Base-by-base conservation (phyloP, 2,329 filamentous ascomycete genomes). In the Seiridium cupressi region DNA sequence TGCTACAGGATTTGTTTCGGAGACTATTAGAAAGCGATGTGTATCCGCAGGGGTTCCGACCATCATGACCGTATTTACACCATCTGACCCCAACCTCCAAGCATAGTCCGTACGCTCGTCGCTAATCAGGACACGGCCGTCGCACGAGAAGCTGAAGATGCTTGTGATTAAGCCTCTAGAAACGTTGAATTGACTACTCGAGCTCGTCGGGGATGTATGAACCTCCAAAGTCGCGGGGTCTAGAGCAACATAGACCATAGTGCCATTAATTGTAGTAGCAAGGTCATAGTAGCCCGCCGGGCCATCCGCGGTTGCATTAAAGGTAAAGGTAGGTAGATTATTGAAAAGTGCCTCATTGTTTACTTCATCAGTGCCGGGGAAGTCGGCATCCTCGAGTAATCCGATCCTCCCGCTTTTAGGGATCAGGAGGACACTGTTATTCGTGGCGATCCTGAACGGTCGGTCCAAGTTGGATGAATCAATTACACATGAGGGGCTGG, bases 71-170 rank as follows among this genome's bases (percentile, higher is more conserved):
- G 48, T 51, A 32, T 51, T 51, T 18, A 51, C 48, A 32, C 35
- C 9, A 32, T 57, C 54, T 32, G 26, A 13, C 3, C 42, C 18
- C 5, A 57, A 9, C 13, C 6, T 7, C 54, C 54, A 57, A n/a
- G 42, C 47, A 32, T 57, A 57, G 26, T 36, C 54, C 40, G 32
- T 47, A 13, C 26, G 10, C 42, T 34, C n/a, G 26, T 57, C 31
- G 31, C 26, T 57, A 32, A 57, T 18, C 1, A 34, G 40, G 42
- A 57, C 47, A 47, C 26, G 42, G 54, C 42, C 54, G 1, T 57
- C 54, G 35, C 54, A 57, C 5, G 54, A 57, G 42, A 57, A 57
- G 26, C 26, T 38, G 40, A 57, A 57, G 26, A 57, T 57, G 54
- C 54, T 36, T 6, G 54, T 57, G 54, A 57, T 36, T 11, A 57